Percentiles rank a stretch among this genome's conserved stretches.
Conservation (phyloP, 768 basidiomycete genomes). For the Naganishia friedmannii region DNA sequence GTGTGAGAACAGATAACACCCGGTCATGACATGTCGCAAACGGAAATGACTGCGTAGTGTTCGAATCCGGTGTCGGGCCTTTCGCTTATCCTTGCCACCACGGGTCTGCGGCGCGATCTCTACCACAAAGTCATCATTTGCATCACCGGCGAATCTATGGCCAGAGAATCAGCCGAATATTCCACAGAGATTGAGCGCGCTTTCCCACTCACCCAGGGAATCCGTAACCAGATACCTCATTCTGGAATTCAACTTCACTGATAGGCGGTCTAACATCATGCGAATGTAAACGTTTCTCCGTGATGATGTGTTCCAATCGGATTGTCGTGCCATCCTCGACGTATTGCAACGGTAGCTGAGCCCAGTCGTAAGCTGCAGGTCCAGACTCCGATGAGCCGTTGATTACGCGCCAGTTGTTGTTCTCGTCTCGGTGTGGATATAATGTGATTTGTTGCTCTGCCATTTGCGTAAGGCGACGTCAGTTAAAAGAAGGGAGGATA, state of each 20-base stretch:
- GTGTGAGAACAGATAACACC: constrained; percentile 96
- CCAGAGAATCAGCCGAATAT: background rate
- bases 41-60: constrained; percentile 79
- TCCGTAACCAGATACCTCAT: constrained; percentile 94
- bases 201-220: constrained; percentile 60
- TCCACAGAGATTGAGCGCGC: background rate
- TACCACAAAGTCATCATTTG: constrained; percentile 82
- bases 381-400: constrained; percentile 63
- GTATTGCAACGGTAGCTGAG: constrained; percentile 60
- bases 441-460: constrained; percentile 96
- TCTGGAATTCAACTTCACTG: constrained; percentile 97
- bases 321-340: constrained; percentile 67
- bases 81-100: constrained; percentile 59
- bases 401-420: constrained; percentile 85
- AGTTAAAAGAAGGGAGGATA: background rate
- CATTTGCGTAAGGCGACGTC: background rate
- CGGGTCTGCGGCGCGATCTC: constrained; percentile 71
- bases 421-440: constrained; percentile 97
- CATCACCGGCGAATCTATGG: constrained; percentile 69
- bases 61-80: constrained; percentile 68
- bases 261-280: constrained; percentile 93
- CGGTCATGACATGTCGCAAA: constrained; percentile 76
- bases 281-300: constrained; percentile 84
- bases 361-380: constrained; percentile 58
- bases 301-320: constrained; percentile 74